Evolutionary conservation across 2,329 filamentous ascomycete genomes (phyloP).

Genomic region (Botrytis medusae): DNA sequence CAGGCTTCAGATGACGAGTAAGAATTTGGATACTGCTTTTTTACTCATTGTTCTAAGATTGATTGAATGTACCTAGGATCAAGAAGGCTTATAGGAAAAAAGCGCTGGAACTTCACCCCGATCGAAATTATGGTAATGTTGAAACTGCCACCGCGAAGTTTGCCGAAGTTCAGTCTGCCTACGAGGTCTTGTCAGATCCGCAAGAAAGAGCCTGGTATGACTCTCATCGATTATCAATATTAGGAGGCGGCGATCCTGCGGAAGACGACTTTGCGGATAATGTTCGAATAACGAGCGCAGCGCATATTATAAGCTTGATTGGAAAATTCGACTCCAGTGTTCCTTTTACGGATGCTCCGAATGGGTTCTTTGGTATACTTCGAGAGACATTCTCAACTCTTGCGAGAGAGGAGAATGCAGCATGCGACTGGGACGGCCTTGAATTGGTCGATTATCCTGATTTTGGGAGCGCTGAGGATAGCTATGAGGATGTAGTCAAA

Average conservation of each 20-base stretch:
- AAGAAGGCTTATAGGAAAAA: conserved; percentile 91
- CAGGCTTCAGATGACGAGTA: conserved; percentile 80
- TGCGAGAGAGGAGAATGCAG: conserved; percentile 74
- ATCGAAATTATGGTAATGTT: conserved; percentile 85
- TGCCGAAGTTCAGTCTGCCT: conserved; percentile 87
- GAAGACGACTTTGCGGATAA: conserved; percentile 62
- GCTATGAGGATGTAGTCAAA: conserved; percentile 73
- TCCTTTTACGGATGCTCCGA: conserved; percentile 75
- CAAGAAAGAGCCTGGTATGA: conserved; percentile 99
- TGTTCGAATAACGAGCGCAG: conserved; percentile 73
- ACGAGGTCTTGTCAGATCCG: conserved; percentile 92
- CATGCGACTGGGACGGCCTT: conserved; percentile 66
- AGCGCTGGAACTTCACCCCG: conserved; percentile 90
- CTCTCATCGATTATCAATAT: conserved; percentile 82
- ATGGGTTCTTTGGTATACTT: conserved; percentile 82
- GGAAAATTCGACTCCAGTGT: conserved; percentile 76
- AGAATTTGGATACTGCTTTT: conserved; percentile 26
- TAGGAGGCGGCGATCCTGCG: conserved; percentile 48
- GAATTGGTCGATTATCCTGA: conserved; percentile 69
- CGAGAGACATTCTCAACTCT: conserved; percentile 76
- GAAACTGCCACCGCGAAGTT: conserved; percentile 83
- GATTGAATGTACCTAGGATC: conserved; percentile 55
- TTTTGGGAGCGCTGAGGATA: conserved; percentile 76
- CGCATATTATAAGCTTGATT: conserved; percentile 77
- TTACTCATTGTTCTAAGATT: conserved; percentile 12